Base-by-base conservation (phyloP, 2,329 filamentous ascomycete genomes). In the Claviceps sp. region DNA sequence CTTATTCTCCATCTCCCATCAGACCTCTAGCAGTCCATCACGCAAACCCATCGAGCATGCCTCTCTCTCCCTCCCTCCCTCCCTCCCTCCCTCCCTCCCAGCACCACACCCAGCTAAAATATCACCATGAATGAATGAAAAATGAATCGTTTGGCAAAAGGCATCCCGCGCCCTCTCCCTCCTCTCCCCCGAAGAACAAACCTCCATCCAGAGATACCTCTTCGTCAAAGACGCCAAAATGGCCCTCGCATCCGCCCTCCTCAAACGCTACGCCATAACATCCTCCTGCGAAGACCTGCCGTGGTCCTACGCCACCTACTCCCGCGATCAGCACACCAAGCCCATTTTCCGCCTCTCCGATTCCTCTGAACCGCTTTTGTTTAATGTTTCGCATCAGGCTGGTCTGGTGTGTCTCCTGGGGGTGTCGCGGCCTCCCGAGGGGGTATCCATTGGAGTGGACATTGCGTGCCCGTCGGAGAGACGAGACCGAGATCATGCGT, bases 341-440 rank as follows among this genome's bases (percentile, higher is more conserved):
- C 78, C 78, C 44, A 64, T 77, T 50, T 81, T 71, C 62, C 62
- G 61, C 62, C 70, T 71, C 70, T 73, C 56, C 65, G 72, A 64
- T 69, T 77, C 59, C 57, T 68, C 54, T 52, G 75, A 73, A 58
- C 67, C 73, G 17, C 64, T 81, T n/a, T 59, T 70, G 56, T 90
- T 91, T 73, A 91, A 91, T 66, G 77, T 90, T 52, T 84, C 80
- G 46, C 87, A 91, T 65, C 87, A 91, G 70, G 83, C 82, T 8
- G 86, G 87, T 1, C 70, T 91, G 16, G 86, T 89, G 0, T 78
- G 78, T 2, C 70, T 90, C 34, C 74, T 85, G 13, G 83, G 82
- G 14, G 68, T 74, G 2, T 62, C 65, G 43, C 62, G 61, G 19
- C 59, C 48, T n/a, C 61, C 50, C 61, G 68, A 19, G 1, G 60